phyloP scores from a whole-genome alignment of 352 stramenopile species.

The Phytophthora meadii region DNA sequence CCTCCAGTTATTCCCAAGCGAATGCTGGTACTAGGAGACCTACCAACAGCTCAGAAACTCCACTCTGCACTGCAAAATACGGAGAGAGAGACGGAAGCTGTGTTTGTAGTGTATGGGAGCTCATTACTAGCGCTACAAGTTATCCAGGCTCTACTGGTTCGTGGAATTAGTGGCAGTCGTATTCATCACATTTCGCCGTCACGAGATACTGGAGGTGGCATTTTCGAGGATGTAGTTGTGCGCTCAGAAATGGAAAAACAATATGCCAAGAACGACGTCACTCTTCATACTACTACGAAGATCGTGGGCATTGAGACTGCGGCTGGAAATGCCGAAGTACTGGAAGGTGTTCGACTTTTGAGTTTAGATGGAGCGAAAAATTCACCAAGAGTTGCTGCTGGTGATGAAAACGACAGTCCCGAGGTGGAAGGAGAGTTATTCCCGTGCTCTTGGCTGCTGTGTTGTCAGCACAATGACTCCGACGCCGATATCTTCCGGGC shows the following conservation, averaged over 20 bases:
- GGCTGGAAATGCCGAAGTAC: slow-evolving; percentile 32
- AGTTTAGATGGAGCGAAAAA: slow-evolving; percentile 20
- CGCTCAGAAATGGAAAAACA: slow-evolving; percentile 68
- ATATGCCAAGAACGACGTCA: slow-evolving; percentile 44
- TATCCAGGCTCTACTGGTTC: slow-evolving; percentile 58
- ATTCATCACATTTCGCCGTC: slow-evolving; percentile 68
- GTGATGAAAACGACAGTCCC: not conserved
- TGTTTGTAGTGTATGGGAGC: slow-evolving; percentile 70
- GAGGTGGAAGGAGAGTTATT: slow-evolving; percentile 35
- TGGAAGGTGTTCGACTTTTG: slow-evolving; percentile 54
- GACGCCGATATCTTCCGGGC: slow-evolving; percentile 90
- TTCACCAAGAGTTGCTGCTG: slow-evolving; percentile 3
- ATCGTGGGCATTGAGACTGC: slow-evolving; percentile 50
- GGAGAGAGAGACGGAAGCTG: slow-evolving; percentile 16
- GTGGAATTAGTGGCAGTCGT: slow-evolving; percentile 45
- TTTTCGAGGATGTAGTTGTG: slow-evolving; percentile 72
- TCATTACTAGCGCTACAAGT: slow-evolving; percentile 75
- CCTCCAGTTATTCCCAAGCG: slow-evolving; percentile 28
- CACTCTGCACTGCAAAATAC: slow-evolving; percentile 21
- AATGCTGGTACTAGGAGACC: slow-evolving; percentile 39
- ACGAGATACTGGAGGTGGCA: slow-evolving; percentile 32
- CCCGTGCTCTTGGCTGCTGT: slow-evolving; percentile 77
- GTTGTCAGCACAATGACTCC: slow-evolving; percentile 85
- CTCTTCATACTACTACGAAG: slow-evolving; percentile 54
- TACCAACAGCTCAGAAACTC: slow-evolving; percentile 28